phyloP scores from a whole-genome alignment of 108 stramenopile genomes.

The Parietichytrium sp. region DNA sequence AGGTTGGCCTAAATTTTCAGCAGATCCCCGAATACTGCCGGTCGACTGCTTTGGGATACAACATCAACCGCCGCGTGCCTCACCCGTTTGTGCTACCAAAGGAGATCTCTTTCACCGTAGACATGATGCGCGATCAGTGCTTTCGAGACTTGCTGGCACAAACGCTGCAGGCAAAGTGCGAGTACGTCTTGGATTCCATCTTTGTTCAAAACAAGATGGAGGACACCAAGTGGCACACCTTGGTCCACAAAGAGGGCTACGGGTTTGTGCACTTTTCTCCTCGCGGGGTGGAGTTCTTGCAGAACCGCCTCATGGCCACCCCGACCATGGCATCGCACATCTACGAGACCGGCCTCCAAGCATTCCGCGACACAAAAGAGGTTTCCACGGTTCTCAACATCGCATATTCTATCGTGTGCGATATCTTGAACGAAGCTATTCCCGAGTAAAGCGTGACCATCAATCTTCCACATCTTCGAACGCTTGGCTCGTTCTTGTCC shows the following conservation, averaged over 20 bases:
- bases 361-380: neutral
- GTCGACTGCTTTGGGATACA: neutral
- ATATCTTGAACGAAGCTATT: neutral
- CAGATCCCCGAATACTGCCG: conserved; percentile 43
- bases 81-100: conserved; percentile 31
- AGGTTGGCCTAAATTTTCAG: neutral
- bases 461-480: too few relatives aligned
- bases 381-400: neutral
- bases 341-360: neutral
- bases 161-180: neutral
- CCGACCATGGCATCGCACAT: neutral
- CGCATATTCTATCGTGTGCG: neutral
- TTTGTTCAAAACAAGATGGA: neutral
- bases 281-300: conserved; percentile 5
- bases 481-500: too few relatives aligned
- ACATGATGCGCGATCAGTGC: neutral
- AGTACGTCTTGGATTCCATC: neutral
- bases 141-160: neutral
- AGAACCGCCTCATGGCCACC: conserved; percentile 22
- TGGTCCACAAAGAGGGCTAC: neutral
- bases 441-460: too few relatives aligned
- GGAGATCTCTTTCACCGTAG: neutral
- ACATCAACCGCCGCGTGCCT: neutral
- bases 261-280: conserved; percentile 17
- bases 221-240: neutral